Evolutionary conservation across 2,329 filamentous ascomycete species (phyloP), one percentile per base, ranked within the genome.

Genomic region (Juglanconis juglandina): DNA sequence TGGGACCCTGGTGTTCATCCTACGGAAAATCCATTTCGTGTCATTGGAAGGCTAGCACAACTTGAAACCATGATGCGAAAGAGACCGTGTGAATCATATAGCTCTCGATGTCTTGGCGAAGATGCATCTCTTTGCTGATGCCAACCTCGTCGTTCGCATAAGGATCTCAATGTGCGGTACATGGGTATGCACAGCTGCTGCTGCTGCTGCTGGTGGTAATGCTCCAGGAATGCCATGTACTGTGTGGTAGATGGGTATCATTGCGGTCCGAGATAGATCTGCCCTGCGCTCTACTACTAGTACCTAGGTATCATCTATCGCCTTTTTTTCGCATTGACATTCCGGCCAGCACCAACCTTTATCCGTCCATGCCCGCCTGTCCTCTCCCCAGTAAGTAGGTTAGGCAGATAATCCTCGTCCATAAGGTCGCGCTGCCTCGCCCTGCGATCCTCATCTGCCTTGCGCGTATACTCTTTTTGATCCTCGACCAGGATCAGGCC

Each of bases 341-440:
- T 92, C 70, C 87, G 86, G 8, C 95, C 95, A 10, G 91, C 92
- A 8, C 95, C 95, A 10, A 98, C 87, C 70, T 86, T 89, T 62
- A 91, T 85, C 74, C 85, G 88, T 0, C 89, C 89, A 2, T 85
- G 83, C 4, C 76, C 76, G 50, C 83, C 84, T 7, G 72, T 82
- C 66, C 94, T 81, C 68, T 93, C 87, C 0, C 95, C 95, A 1
- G 87, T 95, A 70, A 99, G 71, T 52, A 99, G 90, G 39, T 86
- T 81, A 0, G 95, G 95, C 64, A 98, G 75, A 72, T 93, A 96
- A 75, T 99, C 94, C 71, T 96, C 88, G 71, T 98, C 94, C 94
- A 98, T 96, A 59, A 96, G 76, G 75, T 96, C 92, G 70, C 86
- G 87, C 72, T 90, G 86, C 70, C 87, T 88, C 56, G 78, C 79